Percentiles rank a stretch among this genome's conserved stretches.
Conservation (phyloP, 352 stramenopile species). For the Halophytophthora polymorphica region DNA sequence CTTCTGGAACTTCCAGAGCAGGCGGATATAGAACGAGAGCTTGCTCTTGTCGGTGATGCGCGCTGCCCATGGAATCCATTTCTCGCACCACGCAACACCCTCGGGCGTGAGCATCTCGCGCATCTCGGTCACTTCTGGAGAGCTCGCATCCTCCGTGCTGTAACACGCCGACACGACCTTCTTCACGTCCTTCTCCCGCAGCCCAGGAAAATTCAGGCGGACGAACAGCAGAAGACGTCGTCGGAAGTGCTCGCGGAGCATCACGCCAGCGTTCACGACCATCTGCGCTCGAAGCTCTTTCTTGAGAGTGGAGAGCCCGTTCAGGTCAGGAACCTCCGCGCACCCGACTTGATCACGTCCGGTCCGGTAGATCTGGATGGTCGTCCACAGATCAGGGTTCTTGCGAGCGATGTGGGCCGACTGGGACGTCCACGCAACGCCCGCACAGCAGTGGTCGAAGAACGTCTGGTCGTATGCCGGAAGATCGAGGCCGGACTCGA, state of each 20-base stretch:
- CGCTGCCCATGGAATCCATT: slow-evolving; percentile 7
- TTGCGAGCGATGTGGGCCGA: slow-evolving; percentile 1
- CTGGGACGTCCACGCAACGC: slow-evolving; percentile 6
- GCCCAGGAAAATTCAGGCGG: slow-evolving; percentile 3
- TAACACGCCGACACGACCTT: slow-evolving; percentile 6
- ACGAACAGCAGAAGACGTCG: slow-evolving; percentile 10
- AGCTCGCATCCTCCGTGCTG: neutral
- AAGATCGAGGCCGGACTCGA: slow-evolving; percentile 4
- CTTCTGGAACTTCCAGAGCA: slow-evolving; percentile 9
- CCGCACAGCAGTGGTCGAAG: slow-evolving; percentile 13
- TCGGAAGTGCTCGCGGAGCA: slow-evolving; percentile 15
- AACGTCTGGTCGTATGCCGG: slow-evolving; percentile 10
- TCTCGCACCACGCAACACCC: slow-evolving; percentile 1
- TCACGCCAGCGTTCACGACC: slow-evolving; percentile 8
- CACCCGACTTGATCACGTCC: slow-evolving; percentile 3
- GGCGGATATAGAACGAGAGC: slow-evolving; percentile 7
- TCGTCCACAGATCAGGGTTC: slow-evolving; percentile 9
- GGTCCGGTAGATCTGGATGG: slow-evolving; percentile 5
- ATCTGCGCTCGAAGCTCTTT: slow-evolving; percentile 7
- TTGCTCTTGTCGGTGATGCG: slow-evolving; percentile 7
- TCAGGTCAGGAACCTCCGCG: slow-evolving; percentile 1
- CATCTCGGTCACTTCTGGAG: slow-evolving; percentile 3
- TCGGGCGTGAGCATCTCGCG: slow-evolving; percentile 6
- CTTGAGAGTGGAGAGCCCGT: slow-evolving; percentile 2
- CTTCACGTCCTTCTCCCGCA: slow-evolving; percentile 4